Conservation (phyloP, 2,329 filamentous ascomycete species). For the Clarireedia homoeocarpa region DNA sequence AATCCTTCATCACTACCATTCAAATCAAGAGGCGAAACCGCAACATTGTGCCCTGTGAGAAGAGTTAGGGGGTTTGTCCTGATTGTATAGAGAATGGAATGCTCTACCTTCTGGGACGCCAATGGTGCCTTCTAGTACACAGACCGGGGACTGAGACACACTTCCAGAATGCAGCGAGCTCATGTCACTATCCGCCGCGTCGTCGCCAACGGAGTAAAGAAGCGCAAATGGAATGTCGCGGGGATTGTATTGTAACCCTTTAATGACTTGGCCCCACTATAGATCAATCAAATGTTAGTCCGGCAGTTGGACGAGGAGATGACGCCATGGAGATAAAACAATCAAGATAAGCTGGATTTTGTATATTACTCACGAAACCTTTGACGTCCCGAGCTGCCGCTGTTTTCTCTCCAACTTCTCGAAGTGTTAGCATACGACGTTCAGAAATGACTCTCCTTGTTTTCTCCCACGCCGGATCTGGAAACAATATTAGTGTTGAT, state of each 20-base stretch:
- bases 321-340: neutral
- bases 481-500: slow-evolving; percentile 29
- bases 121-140: slow-evolving; percentile 63
- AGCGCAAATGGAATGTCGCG: slow-evolving; percentile 66
- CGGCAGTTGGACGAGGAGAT: neutral
- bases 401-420: slow-evolving; percentile 70
- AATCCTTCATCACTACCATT: slow-evolving; percentile 64
- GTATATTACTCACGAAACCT: slow-evolving; percentile 39
- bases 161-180: slow-evolving; percentile 62
- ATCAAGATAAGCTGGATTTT: neutral
- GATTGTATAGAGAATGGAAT: neutral
- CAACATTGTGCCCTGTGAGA: slow-evolving; percentile 52
- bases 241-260: slow-evolving; percentile 61
- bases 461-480: slow-evolving; percentile 68
- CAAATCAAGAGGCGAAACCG: slow-evolving; percentile 57
- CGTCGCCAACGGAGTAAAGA: slow-evolving; percentile 68
- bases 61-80: slow-evolving; percentile 28
- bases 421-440: slow-evolving; percentile 68
- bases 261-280: slow-evolving; percentile 59
- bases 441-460: slow-evolving; percentile 72
- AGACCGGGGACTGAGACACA: slow-evolving; percentile 50
- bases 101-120: slow-evolving; percentile 52
- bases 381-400: slow-evolving; percentile 64
- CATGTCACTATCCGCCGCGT: slow-evolving; percentile 60
- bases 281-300: neutral